Evolutionary conservation across 495 filamentous ascomycete genomes (phyloP), one percentile per base, ranked within the genome.

Genomic region (Annulohypoxylon moriforme): DNA sequence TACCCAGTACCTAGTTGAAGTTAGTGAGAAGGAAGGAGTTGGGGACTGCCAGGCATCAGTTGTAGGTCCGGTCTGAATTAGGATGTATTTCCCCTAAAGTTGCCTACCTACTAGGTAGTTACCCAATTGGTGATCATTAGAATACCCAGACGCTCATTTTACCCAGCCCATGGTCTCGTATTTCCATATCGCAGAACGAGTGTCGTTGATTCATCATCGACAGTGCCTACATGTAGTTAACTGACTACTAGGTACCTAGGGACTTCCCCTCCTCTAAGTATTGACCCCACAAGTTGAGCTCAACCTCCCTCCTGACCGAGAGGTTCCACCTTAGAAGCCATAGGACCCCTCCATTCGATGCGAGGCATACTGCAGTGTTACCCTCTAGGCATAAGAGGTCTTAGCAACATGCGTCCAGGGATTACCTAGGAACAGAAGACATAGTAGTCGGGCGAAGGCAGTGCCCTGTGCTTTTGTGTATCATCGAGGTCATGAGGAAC

Each of bases 311-410:
- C 50, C 50, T 55, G 50, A 55, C 50, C 50, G 50, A 55, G 50
- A 16, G 50, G 50, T 33, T 16, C 1, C 27, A 14, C 36, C 3
- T n/a, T n/a, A 33, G 34, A 4, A 55, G 29, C 47, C 47, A 9
- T 22, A 10, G 8, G 24, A 18, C 24, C n/a, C n/a, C n/a, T n/a
- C n/a, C n/a, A n/a, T n/a, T n/a, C n/a, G n/a, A n/a, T n/a, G 50
- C 16, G n/a, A 55, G 50, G 50, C 50, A 55, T 55, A 55, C 50
- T 55, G 27, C 50, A 55, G n/a, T 55, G 47, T 29, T 52, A 52
- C 47, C 46, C 46, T 24, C 38, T 42, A 42, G 38, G 14, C 33
- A 36, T 11, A 49, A 49, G 46, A 49, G 20, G 4, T 3, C 1
- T 25, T 49, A 24, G 10, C 11, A 11, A 11, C 6, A 13, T 24